Base-by-base conservation (phyloP, 2,329 filamentous ascomycete genomes). In the Westerdykella ornata region DNA sequence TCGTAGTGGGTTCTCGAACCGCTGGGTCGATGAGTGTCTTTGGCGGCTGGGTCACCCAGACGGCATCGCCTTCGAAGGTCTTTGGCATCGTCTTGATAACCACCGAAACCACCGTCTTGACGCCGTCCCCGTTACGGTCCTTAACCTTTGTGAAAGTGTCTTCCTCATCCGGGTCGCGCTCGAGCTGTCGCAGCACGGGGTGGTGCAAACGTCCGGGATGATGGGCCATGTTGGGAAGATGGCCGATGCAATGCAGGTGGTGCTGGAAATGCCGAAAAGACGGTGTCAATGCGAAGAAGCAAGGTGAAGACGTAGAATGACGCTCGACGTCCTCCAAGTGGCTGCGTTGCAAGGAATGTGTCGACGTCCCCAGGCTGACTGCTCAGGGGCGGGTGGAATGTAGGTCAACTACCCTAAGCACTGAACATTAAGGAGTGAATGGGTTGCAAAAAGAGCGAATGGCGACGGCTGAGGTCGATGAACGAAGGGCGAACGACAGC, bases 51-150 rank as follows among this genome's bases (percentile, higher is more conserved):
- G 60, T 60, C 22, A 61, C 39, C 44, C 48, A 60, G 26, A 52
- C 46, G 16, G 59, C 61, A 2, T 67, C 65, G 18, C 73, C 75
- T 13, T 66, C 61, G 48, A 77, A 80, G 30, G 76, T 78, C 40
- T 72, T 67, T 16, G 68, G 52, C 20, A 72, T 66, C 0, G 76
- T 78, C 35, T 76, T 67, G 56, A 77, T 75, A 32, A 78, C 68
- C 31, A 74, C 60, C 1, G 64, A 63, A 9, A 70, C 57, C 37
- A 69, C 52, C 2, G 67, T 70, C 14, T 52, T 53, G 45, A 53
- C 33, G 34, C 49, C 43, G 13, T 49, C 35, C 19, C 45, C 14
- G 30, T 5, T 12, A n/a, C 30, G 30, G 12, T 32, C 30, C 15
- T 16, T 32, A 37, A 15, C 45, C 37, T 14, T 51, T 47, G 22